Conservation (phyloP, 2,329 filamentous ascomycete genomes). For the Plenodomus biglobosus region DNA sequence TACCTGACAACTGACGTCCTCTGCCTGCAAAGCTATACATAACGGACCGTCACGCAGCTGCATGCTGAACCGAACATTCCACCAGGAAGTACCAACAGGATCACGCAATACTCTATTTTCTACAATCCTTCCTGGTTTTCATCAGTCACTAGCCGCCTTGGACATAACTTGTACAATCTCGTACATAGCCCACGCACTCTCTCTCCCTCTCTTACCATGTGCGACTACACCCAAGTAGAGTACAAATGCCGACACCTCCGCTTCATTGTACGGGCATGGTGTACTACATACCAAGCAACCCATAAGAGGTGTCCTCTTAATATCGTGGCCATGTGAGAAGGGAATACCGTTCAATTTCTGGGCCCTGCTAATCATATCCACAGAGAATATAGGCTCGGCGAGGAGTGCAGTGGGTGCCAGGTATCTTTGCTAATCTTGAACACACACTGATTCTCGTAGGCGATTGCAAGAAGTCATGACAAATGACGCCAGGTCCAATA, state of each 20-base stretch:
- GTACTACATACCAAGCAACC: conserved; percentile 56
- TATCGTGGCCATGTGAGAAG: conserved; percentile 53
- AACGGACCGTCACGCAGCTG: conserved; percentile 22
- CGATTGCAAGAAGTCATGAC: conserved; percentile 32
- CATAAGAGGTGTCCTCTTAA: conserved; percentile 59
- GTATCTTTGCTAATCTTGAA: not conserved
- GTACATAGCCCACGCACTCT: conserved; percentile 1
- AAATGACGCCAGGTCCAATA: not conserved
- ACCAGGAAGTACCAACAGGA: conserved; percentile 7
- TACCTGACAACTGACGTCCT: conserved; percentile 27
- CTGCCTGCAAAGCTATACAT: conserved; percentile 16
- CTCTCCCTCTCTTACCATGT: conserved; percentile 51
- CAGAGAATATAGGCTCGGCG: conserved; percentile 52
- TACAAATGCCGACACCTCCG: conserved; percentile 59
- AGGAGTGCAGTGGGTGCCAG: conserved; percentile 50
- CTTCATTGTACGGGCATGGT: conserved; percentile 60
- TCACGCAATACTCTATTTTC: conserved; percentile 6
- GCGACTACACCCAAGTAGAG: conserved; percentile 62
- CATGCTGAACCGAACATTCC: conserved; percentile 16
- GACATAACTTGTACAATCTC: conserved; percentile 2
- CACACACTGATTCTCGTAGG: conserved; percentile 12
- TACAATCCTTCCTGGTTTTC: not conserved
- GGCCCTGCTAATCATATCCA: conserved; percentile 4
- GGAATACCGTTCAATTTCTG: not conserved
- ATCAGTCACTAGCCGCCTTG: conserved; percentile 6